phyloP scores from a whole-genome alignment of 2,329 filamentous ascomycete genomes.

The Bisporella sp. region DNA sequence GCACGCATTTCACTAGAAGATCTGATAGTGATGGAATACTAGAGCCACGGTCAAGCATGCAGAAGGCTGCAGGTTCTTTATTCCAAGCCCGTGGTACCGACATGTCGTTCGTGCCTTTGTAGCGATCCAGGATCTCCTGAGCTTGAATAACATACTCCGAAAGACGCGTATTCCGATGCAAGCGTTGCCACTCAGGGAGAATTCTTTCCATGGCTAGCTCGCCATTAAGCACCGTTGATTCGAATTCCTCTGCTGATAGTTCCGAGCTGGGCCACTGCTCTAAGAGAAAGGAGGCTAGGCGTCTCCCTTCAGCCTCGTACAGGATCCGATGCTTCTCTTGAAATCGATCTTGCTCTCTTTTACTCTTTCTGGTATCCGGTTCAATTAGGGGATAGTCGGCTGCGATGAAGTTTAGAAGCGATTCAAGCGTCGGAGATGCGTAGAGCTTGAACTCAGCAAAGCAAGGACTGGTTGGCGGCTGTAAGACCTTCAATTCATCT shows the following conservation, averaged over 20 bases:
- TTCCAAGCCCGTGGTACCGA: background rate
- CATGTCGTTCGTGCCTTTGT: conserved; percentile 6
- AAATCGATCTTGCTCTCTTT: conserved; percentile 15
- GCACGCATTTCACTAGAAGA: conserved; percentile 1
- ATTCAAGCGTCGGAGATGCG: conserved; percentile 27
- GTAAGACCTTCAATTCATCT: conserved; percentile 30
- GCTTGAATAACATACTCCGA: conserved; percentile 35
- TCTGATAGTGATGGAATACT: conserved; percentile 4
- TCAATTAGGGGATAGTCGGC: conserved; percentile 25
- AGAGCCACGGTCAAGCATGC: conserved; percentile 1
- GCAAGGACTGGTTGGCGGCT: conserved; percentile 29
- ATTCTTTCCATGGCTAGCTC: conserved; percentile 33
- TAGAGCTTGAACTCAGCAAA: conserved; percentile 31
- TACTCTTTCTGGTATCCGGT: conserved; percentile 17
- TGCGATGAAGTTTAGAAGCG: conserved; percentile 28
- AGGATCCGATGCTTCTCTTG: conserved; percentile 25
- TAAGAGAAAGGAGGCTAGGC: conserved; percentile 35
- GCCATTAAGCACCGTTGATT: conserved; percentile 28
- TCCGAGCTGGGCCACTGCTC: conserved; percentile 38
- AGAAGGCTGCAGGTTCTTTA: conserved; percentile 5
- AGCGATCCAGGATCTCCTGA: conserved; percentile 33
- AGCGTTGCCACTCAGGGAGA: conserved; percentile 38
- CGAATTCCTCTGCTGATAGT: conserved; percentile 26
- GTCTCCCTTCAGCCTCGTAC: conserved; percentile 28
- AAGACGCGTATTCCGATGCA: conserved; percentile 42